Conservation (phyloP, 2,329 filamentous ascomycete species). For the Fusarium cicatricum region DNA sequence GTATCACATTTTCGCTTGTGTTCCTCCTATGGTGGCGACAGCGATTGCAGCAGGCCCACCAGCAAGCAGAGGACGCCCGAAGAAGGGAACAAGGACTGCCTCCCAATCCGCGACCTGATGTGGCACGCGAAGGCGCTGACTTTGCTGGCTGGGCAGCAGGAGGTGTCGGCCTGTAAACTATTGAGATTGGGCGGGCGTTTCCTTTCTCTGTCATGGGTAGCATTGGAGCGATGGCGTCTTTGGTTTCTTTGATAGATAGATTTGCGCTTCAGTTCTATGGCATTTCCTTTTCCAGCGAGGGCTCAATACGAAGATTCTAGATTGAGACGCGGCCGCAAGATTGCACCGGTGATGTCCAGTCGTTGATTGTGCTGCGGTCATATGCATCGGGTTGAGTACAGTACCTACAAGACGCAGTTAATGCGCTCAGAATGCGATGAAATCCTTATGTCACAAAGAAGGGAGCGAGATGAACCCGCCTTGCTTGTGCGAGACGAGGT, state of each 20-base stretch:
- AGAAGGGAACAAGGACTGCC: slow-evolving; percentile 46
- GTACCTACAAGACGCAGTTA: too few relatives aligned
- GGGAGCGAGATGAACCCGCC: not conserved
- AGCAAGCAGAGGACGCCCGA: slow-evolving; percentile 45
- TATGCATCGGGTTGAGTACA: too few relatives aligned
- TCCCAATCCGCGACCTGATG: slow-evolving; percentile 36
- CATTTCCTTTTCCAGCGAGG: not conserved
- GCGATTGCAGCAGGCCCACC: slow-evolving; percentile 68
- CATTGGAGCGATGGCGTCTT: slow-evolving; percentile 43
- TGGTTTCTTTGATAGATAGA: slow-evolving; percentile 35
- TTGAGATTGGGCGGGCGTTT: slow-evolving; percentile 20
- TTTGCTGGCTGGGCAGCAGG: slow-evolving; percentile 50
- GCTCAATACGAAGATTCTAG: not conserved
- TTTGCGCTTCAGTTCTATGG: not conserved
- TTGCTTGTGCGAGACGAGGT: slow-evolving; percentile 5
- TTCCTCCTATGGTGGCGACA: slow-evolving; percentile 85
- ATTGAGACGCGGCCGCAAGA: not conserved
- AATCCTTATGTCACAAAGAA: not conserved
- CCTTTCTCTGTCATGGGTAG: slow-evolving; percentile 31
- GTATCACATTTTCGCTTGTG: slow-evolving; percentile 75
- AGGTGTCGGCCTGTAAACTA: slow-evolving; percentile 45
- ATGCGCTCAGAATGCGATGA: too few relatives aligned
- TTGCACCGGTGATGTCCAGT: not conserved
- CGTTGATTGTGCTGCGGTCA: too few relatives aligned
- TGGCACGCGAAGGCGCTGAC: slow-evolving; percentile 35